phyloP scores from a whole-genome alignment of 2,329 filamentous ascomycete species.

The Claviceps quebecensis region DNA sequence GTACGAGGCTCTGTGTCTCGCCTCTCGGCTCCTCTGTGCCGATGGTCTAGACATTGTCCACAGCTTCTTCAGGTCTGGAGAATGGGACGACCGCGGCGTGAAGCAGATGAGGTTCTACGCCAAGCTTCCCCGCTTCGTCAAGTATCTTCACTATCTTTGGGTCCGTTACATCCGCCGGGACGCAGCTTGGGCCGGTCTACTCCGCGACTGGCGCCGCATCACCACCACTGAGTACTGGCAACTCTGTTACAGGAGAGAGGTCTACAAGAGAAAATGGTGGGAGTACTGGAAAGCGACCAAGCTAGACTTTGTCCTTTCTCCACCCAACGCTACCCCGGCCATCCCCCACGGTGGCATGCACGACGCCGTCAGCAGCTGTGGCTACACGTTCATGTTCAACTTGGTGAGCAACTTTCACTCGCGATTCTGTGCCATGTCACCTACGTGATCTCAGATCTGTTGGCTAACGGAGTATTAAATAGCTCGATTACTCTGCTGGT shows the following conservation, averaged over 20 bases:
- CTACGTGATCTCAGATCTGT: too few relatives aligned
- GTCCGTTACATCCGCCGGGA: constrained; percentile 73
- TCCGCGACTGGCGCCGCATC: constrained; percentile 61
- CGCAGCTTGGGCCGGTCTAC: constrained; percentile 60
- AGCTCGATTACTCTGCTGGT: constrained; percentile 76
- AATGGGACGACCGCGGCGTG: constrained; percentile 68
- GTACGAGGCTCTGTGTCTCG: constrained; percentile 62
- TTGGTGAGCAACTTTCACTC: constrained; percentile 33
- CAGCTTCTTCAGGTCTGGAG: constrained; percentile 60
- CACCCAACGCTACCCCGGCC: constrained; percentile 82
- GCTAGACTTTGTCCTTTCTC: constrained; percentile 66
- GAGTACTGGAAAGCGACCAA: constrained; percentile 66
- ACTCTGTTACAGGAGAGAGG: constrained; percentile 62
- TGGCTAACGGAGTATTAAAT: neutral
- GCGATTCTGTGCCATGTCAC: too few relatives aligned
- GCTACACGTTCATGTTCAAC: constrained; percentile 91
- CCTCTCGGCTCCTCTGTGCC: constrained; percentile 66
- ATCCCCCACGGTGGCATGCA: constrained; percentile 79
- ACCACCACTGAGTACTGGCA: constrained; percentile 70
- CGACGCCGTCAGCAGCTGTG: constrained; percentile 72
- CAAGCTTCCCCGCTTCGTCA: constrained; percentile 56
- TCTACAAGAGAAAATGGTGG: constrained; percentile 65
- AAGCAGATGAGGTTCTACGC: constrained; percentile 62
- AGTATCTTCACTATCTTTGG: constrained; percentile 80
- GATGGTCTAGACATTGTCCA: constrained; percentile 74